These are phyloP conservation scores for Zanthoxylum bungeanum DNA, from an alignment of 345 rosid species.

Conservation along the genomic window DNA sequence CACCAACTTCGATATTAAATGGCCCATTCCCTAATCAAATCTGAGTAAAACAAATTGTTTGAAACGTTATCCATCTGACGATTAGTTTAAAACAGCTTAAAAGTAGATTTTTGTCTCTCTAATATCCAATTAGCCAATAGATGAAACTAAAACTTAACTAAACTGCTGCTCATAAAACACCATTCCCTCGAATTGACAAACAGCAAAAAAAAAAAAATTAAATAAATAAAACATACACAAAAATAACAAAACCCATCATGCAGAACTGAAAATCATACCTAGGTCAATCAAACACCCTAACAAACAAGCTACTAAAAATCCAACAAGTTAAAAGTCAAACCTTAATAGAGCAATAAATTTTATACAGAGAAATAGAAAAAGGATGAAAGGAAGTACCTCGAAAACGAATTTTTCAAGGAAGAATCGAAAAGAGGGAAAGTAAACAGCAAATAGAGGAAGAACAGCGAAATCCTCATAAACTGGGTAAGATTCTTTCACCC, in stretches of 20 bases:
- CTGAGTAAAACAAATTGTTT: not conserved
- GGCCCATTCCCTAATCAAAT: too few relatives aligned
- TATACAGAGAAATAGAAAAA: not conserved
- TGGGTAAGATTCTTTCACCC: conserved; percentile 86
- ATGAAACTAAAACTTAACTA: not conserved
- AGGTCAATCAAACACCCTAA: conserved; percentile 1
- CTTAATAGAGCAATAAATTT: not conserved
- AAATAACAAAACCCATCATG: not conserved
- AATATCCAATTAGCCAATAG: too few relatives aligned
- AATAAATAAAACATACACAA: too few relatives aligned
- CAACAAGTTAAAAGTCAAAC: conserved; percentile 2
- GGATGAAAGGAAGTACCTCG: conserved; percentile 47
- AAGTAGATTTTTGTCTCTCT: conserved; percentile 1
- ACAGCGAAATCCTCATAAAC: conserved; percentile 60
- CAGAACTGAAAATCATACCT: conserved; percentile 8
- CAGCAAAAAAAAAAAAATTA: too few relatives aligned
- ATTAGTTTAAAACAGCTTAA: not conserved
- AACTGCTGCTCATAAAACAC: not conserved
- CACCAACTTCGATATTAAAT: too few relatives aligned
- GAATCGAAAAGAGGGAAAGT: conserved; percentile 75
- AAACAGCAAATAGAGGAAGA: conserved; percentile 69
- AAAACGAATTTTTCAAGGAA: conserved; percentile 85
- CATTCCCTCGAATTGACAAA: not conserved
- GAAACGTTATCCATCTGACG: not conserved
- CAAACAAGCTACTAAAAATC: not conserved